These are phyloP conservation scores for Malus hybrid DNA, from an alignment of 331 rosid genomes.

Conservation along the genomic window DNA sequence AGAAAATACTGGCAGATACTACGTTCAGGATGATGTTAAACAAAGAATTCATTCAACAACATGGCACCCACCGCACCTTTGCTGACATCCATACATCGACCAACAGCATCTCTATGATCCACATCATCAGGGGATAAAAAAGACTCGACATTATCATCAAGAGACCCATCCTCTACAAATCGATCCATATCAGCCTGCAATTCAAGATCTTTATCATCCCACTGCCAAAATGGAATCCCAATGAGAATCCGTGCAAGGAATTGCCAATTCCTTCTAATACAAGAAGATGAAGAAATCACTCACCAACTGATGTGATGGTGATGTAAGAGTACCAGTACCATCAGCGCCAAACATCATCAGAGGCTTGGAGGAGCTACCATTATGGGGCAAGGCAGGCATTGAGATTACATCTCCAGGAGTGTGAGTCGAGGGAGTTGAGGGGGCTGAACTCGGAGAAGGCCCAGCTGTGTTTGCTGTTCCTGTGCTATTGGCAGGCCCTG, in stretches of 20 bases:
- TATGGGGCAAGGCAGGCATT: slow-evolving; percentile 88
- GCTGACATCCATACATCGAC: slow-evolving; percentile 94
- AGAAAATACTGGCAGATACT: slow-evolving; percentile 10
- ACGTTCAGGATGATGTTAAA: slow-evolving; percentile 11
- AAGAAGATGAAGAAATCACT: slow-evolving; percentile 30
- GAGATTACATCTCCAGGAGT: slow-evolving; percentile 97
- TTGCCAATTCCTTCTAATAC: slow-evolving; percentile 43
- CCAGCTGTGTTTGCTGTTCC: slow-evolving; percentile 97
- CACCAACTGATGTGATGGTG: slow-evolving; percentile 94
- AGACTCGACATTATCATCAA: slow-evolving; percentile 93
- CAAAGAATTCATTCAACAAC: not conserved
- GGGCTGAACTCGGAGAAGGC: slow-evolving; percentile 98
- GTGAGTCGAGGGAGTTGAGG: slow-evolving; percentile 97
- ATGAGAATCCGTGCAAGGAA: slow-evolving; percentile 73
- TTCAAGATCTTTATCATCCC: slow-evolving; percentile 99
- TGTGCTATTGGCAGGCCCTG: slow-evolving; percentile 98
- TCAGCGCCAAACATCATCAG: slow-evolving; percentile 77
- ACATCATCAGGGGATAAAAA: slow-evolving; percentile 91
- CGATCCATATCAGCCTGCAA: slow-evolving; percentile 99
- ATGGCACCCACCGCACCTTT: slow-evolving; percentile 63
- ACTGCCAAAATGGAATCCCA: slow-evolving; percentile 94
- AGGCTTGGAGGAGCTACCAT: slow-evolving; percentile 83
- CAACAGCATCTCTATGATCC: slow-evolving; percentile 86
- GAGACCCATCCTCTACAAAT: slow-evolving; percentile 90
- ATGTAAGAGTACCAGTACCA: slow-evolving; percentile 76